These are phyloP conservation scores for Pseudotsuga menziesii DNA, from an alignment of 75 land plant species.

Conservation along the genomic window DNA sequence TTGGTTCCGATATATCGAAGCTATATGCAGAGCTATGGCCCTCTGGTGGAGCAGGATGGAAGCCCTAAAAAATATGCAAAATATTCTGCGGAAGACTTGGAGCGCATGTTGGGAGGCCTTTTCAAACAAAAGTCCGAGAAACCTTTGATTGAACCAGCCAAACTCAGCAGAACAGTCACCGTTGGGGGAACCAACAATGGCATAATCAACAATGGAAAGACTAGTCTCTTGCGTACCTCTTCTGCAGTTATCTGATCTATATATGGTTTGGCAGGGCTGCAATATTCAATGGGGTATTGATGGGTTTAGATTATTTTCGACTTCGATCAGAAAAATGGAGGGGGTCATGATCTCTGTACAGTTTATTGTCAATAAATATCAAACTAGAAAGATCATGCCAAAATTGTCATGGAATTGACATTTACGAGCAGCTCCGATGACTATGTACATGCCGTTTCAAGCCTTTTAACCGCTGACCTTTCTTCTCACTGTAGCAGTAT, in stretches of 20 bases:
- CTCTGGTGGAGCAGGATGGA: constrained; percentile 50
- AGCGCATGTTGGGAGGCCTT: constrained; percentile 36
- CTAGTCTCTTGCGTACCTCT: constrained; percentile 5
- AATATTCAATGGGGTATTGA: neutral
- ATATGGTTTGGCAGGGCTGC: neutral
- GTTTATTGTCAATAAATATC: neutral
- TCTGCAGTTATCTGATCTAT: constrained; percentile 1
- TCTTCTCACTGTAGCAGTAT: neutral
- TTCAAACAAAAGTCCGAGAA: constrained; percentile 36
- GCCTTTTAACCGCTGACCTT: neutral
- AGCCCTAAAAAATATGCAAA: constrained; percentile 40
- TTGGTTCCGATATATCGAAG: constrained; percentile 59
- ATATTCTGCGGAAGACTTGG: constrained; percentile 42
- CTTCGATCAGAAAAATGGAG: neutral
- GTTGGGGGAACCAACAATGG: neutral
- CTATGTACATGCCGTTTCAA: neutral
- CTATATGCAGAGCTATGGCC: constrained; percentile 55
- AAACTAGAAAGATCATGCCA: neutral
- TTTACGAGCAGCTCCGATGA: neutral
- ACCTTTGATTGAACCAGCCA: constrained; percentile 1
- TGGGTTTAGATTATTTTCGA: neutral
- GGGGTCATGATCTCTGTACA: neutral
- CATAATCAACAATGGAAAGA: constrained; percentile 2
- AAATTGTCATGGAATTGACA: neutral
- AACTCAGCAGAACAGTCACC: neutral